Base-by-base conservation (phyloP, 2,329 filamentous ascomycete species). In the Bipolaris bicolor region DNA sequence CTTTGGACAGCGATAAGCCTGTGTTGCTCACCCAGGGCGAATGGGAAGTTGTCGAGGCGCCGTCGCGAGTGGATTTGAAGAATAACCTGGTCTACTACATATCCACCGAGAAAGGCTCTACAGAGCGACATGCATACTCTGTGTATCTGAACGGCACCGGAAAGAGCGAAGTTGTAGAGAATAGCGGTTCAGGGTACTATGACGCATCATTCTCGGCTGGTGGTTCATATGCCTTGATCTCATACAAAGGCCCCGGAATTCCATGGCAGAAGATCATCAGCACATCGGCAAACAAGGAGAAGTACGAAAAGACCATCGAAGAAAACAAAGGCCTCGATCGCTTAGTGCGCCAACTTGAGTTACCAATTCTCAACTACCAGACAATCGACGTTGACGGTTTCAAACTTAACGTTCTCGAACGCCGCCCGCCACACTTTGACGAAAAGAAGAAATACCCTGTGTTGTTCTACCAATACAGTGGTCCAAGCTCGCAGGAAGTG, bases 381-480 rank as follows among this genome's bases (percentile, higher is more conserved):
- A 96, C 90, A 10, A 84, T 99, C 48, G 90, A 89, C n/a, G 85
- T 98, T 15, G 89, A 95, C 61, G 90, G 88, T 31, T 88, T 90
- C 65, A 85, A 88, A 16, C 78, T 91, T 15, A 87, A 90, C 58
- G 82, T 90, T 11, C 80, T 98, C 13, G 95, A 99, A 77, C 89
- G 92, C 29, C 90, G 92, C 0, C 95, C 95, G 5, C 90, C 93
- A 1, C 90, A 97, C 76, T 99, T 98, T 73, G 85, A 92, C 74
- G 81, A 86, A 16, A 88, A 87, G 67, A 93, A 90, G 78, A 88
- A 90, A 72, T 98, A 99, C 67, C 95, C 95, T 0, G 92, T 99
- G 1, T 84, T 99, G 4, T 99, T 99, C 82, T 89, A 91, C 70
- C 88, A 97, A 57, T 99, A 99, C 80, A 94, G 91, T 22, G 95